Evolutionary conservation across 352 stramenopile species (phyloP).

Genomic region (Pythium rhizo-oryzae): DNA sequence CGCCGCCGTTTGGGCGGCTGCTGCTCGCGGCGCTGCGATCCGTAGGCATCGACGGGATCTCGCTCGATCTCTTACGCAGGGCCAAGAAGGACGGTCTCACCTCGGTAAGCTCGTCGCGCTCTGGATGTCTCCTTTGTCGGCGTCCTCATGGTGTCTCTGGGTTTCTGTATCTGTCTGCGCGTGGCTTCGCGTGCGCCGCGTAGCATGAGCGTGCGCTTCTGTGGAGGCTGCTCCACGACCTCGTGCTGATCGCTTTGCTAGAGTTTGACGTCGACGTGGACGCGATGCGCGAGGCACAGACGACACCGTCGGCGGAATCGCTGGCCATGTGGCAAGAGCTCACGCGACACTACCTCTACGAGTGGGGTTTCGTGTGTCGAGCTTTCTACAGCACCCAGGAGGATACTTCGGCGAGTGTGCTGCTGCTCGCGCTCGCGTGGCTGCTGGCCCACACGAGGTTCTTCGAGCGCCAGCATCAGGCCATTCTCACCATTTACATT

Average conservation of each 20-base stretch:
- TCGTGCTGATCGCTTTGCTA: slow-evolving; percentile 60
- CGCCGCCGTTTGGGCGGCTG: slow-evolving; percentile 50
- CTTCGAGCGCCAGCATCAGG: slow-evolving; percentile 45
- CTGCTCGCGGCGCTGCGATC: slow-evolving; percentile 42
- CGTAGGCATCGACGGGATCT: slow-evolving; percentile 57
- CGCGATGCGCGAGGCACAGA: slow-evolving; percentile 31
- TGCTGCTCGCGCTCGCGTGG: slow-evolving; percentile 61
- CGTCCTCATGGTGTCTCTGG: too few species aligned
- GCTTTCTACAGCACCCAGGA: slow-evolving; percentile 38
- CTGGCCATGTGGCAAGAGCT: slow-evolving; percentile 40
- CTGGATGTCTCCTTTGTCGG: too few species aligned
- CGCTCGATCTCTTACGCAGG: slow-evolving; percentile 56
- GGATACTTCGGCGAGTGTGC: slow-evolving; percentile 34
- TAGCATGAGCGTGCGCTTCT: slow-evolving; percentile 51
- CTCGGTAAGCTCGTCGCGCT: too few species aligned
- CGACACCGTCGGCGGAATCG: slow-evolving; percentile 16
- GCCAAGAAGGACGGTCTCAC: slow-evolving; percentile 76
- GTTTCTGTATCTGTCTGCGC: too few species aligned
- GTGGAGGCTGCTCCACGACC: slow-evolving; percentile 67
- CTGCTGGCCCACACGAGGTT: slow-evolving; percentile 50
- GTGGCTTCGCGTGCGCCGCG: too few species aligned
- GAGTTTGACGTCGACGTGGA: slow-evolving; percentile 59
- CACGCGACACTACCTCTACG: slow-evolving; percentile 59
- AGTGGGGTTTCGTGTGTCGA: slow-evolving; percentile 64
- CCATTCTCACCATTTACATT: slow-evolving; percentile 45